These are phyloP conservation scores for Calonectria multiphialidica DNA, from an alignment of 2,329 filamentous ascomycete genomes.

Conservation along the genomic window DNA sequence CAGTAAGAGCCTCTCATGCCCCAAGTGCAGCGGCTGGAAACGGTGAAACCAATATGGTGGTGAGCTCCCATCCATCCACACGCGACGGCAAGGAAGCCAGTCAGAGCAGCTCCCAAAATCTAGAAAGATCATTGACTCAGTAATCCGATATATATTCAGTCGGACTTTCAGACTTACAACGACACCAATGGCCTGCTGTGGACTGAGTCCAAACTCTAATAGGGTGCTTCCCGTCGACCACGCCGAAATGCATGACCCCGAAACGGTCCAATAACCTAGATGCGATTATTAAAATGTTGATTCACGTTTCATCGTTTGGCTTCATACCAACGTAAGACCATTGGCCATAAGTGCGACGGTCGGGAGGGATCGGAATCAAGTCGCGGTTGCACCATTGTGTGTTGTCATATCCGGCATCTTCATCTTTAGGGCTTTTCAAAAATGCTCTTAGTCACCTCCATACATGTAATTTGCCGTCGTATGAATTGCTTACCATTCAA, in stretches of 20 bases:
- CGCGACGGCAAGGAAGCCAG: constrained; percentile 33
- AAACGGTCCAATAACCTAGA: constrained; percentile 40
- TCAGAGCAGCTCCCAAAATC: constrained; percentile 35
- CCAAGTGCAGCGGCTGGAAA: constrained; percentile 57
- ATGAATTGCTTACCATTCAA: constrained; percentile 25
- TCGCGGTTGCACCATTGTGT: constrained; percentile 49
- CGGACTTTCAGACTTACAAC: constrained; percentile 26
- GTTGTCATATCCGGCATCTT: constrained; percentile 45
- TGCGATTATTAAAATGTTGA: neutral
- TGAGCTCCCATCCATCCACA: constrained; percentile 40
- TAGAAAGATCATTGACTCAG: neutral
- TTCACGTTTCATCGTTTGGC: no score
- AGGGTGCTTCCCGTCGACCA: constrained; percentile 42
- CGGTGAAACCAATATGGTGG: constrained; percentile 44
- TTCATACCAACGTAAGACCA: constrained; percentile 42
- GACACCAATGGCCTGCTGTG: constrained; percentile 42
- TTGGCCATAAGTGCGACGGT: constrained; percentile 40
- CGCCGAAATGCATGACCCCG: constrained; percentile 40
- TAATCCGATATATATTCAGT: neutral
- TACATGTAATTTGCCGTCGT: neutral
- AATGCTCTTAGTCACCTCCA: neutral
- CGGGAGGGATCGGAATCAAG: constrained; percentile 45
- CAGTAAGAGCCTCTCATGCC: constrained; percentile 60
- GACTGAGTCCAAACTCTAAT: constrained; percentile 42
- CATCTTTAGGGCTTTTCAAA: constrained; percentile 37